A percentile compares a stretch with the other conserved stretches of the same genome.
These are phyloP conservation scores for Saccharomycopsis crataegensis DNA, from an alignment of 1,139 yeast species.

Conservation along the genomic window DNA sequence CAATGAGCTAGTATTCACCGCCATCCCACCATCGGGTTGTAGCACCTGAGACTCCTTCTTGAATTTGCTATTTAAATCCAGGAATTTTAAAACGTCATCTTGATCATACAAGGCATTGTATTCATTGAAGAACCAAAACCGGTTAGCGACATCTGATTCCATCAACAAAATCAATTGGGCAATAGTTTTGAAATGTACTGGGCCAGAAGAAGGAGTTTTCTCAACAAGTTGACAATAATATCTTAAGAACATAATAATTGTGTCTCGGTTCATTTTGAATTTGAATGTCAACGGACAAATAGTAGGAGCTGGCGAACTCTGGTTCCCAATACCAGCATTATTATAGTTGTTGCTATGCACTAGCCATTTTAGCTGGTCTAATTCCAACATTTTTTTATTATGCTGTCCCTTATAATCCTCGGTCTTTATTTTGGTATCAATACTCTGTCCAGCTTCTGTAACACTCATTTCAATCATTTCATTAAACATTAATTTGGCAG, in stretches of 20 bases:
- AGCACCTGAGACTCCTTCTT: no score
- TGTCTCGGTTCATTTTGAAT: conserved; percentile 1
- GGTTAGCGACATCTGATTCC: background rate
- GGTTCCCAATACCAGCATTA: no score
- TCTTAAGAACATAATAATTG: background rate
- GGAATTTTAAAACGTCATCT: no score
- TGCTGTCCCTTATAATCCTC: no score
- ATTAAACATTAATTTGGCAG: conserved; percentile 3
- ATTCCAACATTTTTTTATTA: no score
- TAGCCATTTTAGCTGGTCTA: no score
- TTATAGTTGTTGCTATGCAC: no score
- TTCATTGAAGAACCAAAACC: background rate
- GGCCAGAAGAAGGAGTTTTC: background rate
- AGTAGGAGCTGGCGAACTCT: background rate
- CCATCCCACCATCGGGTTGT: no score
- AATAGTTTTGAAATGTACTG: background rate
- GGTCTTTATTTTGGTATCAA: no score
- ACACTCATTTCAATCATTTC: conserved; percentile 1
- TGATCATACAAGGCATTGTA: background rate
- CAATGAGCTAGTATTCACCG: no score
- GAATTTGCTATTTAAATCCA: no score
- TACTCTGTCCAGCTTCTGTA: background rate
- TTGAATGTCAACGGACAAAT: background rate
- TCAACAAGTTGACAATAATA: background rate
- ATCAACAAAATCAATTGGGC: background rate